phyloP scores from a whole-genome alignment of 2,329 filamentous ascomycete genomes.

The Nothophoma quercina region DNA sequence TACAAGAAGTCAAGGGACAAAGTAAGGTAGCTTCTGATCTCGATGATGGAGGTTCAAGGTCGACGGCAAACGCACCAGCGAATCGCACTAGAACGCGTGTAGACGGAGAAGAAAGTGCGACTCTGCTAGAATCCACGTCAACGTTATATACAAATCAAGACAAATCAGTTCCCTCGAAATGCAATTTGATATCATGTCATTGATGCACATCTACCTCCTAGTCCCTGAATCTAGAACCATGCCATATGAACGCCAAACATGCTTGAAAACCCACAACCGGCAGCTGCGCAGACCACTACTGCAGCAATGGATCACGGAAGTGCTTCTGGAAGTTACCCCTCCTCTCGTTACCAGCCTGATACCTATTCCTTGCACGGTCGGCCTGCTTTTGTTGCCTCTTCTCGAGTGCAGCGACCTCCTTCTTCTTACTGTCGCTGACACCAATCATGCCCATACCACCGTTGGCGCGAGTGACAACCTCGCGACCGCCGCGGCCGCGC shows the following conservation, averaged over 20 bases:
- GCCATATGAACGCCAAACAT: constrained; percentile 17
- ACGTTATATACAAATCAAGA: no score
- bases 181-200: constrained; percentile 6
- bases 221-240: background rate
- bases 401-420: constrained; percentile 70
- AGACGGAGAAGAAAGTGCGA: no score
- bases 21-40: no score
- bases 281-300: constrained; percentile 45
- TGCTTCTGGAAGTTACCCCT: constrained; percentile 80
- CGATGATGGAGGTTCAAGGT: no score
- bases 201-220: constrained; percentile 10
- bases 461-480: constrained; percentile 69
- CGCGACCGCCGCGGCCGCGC: constrained; percentile 46
- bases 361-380: constrained; percentile 64
- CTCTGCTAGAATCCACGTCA: no score
- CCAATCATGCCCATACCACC: constrained; percentile 80
- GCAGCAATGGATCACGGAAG: constrained; percentile 67
- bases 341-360: constrained; percentile 75
- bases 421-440: constrained; percentile 77
- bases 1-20: no score
- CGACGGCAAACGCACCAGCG: no score
- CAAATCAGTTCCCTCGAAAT: no score
- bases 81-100: no score
- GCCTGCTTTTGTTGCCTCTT: constrained; percentile 73
- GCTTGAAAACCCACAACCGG: background rate